Evolutionary conservation across 257 asterid species (phyloP), one percentile per base, ranked within the genome.

Genomic region (Echium plantagineum): DNA sequence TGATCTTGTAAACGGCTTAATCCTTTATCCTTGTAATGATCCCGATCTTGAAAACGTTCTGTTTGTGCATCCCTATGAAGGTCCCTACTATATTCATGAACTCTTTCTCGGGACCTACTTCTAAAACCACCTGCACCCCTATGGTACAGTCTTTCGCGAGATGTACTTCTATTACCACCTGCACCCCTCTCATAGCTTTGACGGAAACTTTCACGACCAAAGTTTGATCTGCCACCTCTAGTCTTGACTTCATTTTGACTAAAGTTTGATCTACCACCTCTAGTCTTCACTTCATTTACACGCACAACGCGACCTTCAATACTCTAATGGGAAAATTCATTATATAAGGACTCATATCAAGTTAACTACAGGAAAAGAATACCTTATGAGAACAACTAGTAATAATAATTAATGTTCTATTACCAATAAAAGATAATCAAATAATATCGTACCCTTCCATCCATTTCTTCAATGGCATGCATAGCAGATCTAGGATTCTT

Each of bases 381-480:
- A n/a, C 22, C 21, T 52, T 1, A 28, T 28, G 6, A 28, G 6
- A 28, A 28, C 6, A 28, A 28, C 32, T 28, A 28, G 32, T 28
- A 28, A 52, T n/a, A 52, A 52, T 18, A 16, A 52, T 20, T 63
- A 30, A 58, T 59, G 70, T 51, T 59, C 52, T 74, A 32, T 26
- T 61, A 17, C 53, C 32, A 35, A 46, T 61, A 76, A 46, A 62
- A 76, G 21, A 52, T 16, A 15, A 2, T 42, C 3, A 42, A 8
- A 42, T 15, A 59, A 57, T 63, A 9, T 42, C 46, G 63, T 73
- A 85, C 95, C 94, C 74, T 73, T 59, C 97, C 97, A 74, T 89
- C 85, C 95, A 86, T 86, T 61, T 82, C 94, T 66, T 72, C 65
- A 55, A 89, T 86, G 64, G 94, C 97, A 65, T 78, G 84, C 60